Percentiles rank a stretch among this genome's conserved stretches.
Evolutionary conservation across 2,329 filamentous ascomycete genomes (phyloP).

Genomic region (Fulvia fulva): DNA sequence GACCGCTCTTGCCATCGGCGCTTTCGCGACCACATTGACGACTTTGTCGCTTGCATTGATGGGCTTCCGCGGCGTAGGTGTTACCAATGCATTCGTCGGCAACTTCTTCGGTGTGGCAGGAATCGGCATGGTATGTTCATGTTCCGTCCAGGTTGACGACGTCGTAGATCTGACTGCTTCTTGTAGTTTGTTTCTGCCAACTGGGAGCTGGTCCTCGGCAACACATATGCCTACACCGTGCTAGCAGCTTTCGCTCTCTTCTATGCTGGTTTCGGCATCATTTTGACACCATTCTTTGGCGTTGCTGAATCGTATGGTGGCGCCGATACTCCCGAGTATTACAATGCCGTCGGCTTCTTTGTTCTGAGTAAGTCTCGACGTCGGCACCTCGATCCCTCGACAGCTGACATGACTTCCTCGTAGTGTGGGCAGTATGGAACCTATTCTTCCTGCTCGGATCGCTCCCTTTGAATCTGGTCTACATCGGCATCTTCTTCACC

Average conservation of each 20-base stretch:
- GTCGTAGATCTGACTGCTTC: background rate
- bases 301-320: constrained; percentile 44
- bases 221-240: constrained; percentile 51
- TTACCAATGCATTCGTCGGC: constrained; percentile 50
- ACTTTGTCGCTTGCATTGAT: constrained; percentile 53
- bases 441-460: constrained; percentile 46
- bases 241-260: constrained; percentile 55
- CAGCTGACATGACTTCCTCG: constrained; percentile 3
- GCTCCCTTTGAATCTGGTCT: constrained; percentile 45
- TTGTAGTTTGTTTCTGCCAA: constrained; percentile 47
- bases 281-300: constrained; percentile 47
- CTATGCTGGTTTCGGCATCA: constrained; percentile 48
- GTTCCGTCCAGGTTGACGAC: background rate
- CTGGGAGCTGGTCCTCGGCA: constrained; percentile 53
- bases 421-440: constrained; percentile 47
- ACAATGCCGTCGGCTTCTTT: constrained; percentile 51
- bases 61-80: constrained; percentile 52
- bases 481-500: constrained; percentile 47
- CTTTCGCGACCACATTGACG: constrained; percentile 53
- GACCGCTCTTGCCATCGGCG: constrained; percentile 50
- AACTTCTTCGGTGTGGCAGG: constrained; percentile 54
- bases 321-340: constrained; percentile 40
- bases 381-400: background rate
- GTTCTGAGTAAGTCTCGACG: constrained; percentile 38
- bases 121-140: constrained; percentile 44